Base-by-base conservation (phyloP, 345 rosid species). In the Hirschfeldia incana region DNA sequence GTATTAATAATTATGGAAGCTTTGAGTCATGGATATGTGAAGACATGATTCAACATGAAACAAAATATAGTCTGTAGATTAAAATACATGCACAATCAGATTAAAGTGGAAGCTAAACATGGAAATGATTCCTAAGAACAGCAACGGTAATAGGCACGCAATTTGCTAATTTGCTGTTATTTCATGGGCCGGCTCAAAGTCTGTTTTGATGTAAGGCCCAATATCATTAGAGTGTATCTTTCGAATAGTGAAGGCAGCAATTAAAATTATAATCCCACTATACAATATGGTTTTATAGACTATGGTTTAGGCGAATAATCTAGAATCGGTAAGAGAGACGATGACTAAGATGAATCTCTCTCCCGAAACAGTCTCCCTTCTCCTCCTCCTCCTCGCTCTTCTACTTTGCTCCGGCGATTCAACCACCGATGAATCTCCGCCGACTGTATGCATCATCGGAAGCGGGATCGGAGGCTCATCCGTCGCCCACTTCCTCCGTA, bases 401-500 rank as follows among this genome's bases (percentile, higher is more conserved):
- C 75, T 67, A 78, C 67, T 37, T 66, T 66, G 58, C 82, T 12
- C 73, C 74, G 74, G 73, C 57, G 32, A 51, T 36, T 36, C 46
- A 17, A 67, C 1, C 63, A 29, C 12, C 76, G 21, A 66, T 15
- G 30, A 64, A 32, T 58, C 63, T 17, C 68, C 55, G 1, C 83
- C 88, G 58, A 80, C 88, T 42, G 78, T 94, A 13, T 94, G 99
- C 84, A 89, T 95, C 69, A 44, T 95, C 34, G 98, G 99, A 55
- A 72, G 86, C 74, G 99, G 99, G n/a, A 93, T 95, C 74, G 93
- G 85, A 66, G 98, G 98, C 74, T 87, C 99, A 70, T 93, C 98
- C 58, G 83, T 90, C 2, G 91, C 99, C 72, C 92, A 94, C 85
- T 94, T 93, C 87, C 88, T 94, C 78, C 89, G 93, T 53, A 83